Percentiles rank a stretch among this genome's conserved stretches.
phyloP scores from a whole-genome alignment of 2,329 filamentous ascomycete species.

The Pseudopyrenochaeta lycopersici region DNA sequence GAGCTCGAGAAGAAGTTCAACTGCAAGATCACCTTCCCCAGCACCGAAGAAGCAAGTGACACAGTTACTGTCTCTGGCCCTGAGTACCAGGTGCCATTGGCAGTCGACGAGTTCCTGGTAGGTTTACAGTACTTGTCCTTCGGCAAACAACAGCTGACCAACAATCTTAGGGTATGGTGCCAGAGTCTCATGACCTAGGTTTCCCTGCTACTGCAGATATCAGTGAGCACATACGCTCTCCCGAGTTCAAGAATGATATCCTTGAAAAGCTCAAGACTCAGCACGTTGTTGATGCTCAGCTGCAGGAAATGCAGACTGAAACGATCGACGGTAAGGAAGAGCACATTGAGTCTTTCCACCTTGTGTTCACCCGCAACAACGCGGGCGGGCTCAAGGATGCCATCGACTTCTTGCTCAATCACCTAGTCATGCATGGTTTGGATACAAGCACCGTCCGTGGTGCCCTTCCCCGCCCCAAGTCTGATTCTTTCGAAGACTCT shows the following conservation, averaged over 20 bases:
- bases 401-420: conserved; percentile 89
- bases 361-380: conserved; percentile 91
- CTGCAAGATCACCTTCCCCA: conserved; percentile 98
- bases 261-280: conserved; percentile 86
- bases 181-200: conserved; percentile 91
- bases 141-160: conserved; percentile 33
- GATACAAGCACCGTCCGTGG: conserved; percentile 85
- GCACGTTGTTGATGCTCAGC: conserved; percentile 87
- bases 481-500: conserved; percentile 97
- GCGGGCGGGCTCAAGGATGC: conserved; percentile 94
- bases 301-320: conserved; percentile 63
- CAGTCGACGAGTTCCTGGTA: conserved; percentile 92
- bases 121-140: conserved; percentile 2
- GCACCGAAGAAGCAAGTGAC: conserved; percentile 96
- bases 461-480: conserved; percentile 96
- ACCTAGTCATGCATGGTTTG: conserved; percentile 88
- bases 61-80: conserved; percentile 95
- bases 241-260: conserved; percentile 82
- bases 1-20: conserved; percentile 99
- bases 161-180: conserved; percentile 82
- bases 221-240: conserved; percentile 81
- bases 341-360: conserved; percentile 56
- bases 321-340: conserved; percentile 53
- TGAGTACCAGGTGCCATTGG: conserved; percentile 97
- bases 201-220: conserved; percentile 79